Base-by-base conservation (phyloP, 768 basidiomycete species). In the Kwoniella botswanensis region DNA sequence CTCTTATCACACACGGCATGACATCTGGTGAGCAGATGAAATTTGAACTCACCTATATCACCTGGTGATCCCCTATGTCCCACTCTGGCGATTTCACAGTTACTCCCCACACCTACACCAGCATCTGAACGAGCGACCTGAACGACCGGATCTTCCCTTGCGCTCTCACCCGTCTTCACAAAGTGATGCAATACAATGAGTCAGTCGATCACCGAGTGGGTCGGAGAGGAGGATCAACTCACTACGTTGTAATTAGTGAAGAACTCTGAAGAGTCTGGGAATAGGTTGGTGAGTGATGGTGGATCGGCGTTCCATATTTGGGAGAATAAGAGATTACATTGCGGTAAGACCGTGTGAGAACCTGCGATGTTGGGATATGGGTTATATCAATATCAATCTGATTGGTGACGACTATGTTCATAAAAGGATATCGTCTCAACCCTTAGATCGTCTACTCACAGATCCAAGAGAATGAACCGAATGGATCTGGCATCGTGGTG, bases 251-350 rank as follows among this genome's bases (percentile, higher is more conserved):
- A 74, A 4, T 68, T 10, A 1, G 70, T 46, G 71, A 74, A 76
- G 64, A 80, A 74, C 12, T 67, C 62, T 54, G 72, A 77, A 3
- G 62, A 50, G 24, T 44, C 18, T 18, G 70, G 74, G 21, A 76
- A 75, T 26, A 68, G 70, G 26, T 65, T 67, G 43, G 69, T 68
- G 29, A 76, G 63, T 13, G 65, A 67, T 3, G 78, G 85, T 12
- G 67, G 29, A 9, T 74, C 71, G 35, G 72, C 62, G 18, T 78
- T 53, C 57, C 82, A 74, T 22, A 93, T 90, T 86, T 96, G 93
- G 70, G 88, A 88, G 85, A 94, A 94, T 85, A 96, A 95, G 76
- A 97, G 90, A 82, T 97, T 97, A 85, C 95, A 98, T 89, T 93
- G 92, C 0, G 94, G 89, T 79, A 96, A 91, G 57, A 91, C 71